Percentiles rank a stretch among this genome's conserved stretches.
Evolutionary conservation across 2,329 filamentous ascomycete species (phyloP).

Genomic region (Aureobasidium zeae): DNA sequence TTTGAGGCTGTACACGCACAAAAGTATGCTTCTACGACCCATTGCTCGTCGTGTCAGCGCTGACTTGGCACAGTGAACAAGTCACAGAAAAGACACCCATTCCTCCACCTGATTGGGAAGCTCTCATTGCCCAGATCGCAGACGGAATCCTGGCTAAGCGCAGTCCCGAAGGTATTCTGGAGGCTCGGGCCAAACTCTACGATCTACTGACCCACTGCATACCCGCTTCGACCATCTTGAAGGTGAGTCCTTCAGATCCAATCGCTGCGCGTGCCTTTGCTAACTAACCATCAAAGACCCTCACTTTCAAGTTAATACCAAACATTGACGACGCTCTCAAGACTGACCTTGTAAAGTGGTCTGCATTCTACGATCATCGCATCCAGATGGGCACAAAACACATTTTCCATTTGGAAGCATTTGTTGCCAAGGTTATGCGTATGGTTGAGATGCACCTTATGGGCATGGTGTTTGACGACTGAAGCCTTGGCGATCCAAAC

Average conservation of each 20-base stretch:
- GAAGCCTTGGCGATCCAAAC: too few relatives aligned
- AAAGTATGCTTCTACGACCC: constrained; percentile 55
- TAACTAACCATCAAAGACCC: constrained; percentile 42
- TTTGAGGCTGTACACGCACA: constrained; percentile 95
- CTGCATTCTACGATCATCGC: constrained; percentile 92
- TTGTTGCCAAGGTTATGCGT: constrained; percentile 98
- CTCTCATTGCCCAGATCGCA: constrained; percentile 79
- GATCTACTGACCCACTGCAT: constrained; percentile 96
- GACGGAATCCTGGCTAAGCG: constrained; percentile 88
- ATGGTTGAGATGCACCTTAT: constrained; percentile 75
- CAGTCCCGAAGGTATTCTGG: constrained; percentile 76
- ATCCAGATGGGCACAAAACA: constrained; percentile 87
- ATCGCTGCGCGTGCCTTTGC: not conserved
- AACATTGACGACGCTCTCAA: constrained; percentile 85
- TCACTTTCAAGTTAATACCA: constrained; percentile 85
- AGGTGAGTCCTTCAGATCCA: constrained; percentile 37
- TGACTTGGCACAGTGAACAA: constrained; percentile 59
- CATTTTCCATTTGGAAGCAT: constrained; percentile 96
- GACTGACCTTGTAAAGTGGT: constrained; percentile 88
- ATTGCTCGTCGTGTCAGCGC: constrained; percentile 18
- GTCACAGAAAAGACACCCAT: constrained; percentile 80
- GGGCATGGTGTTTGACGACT: constrained; percentile 61
- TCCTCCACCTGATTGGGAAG: constrained; percentile 94
- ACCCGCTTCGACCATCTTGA: constrained; percentile 84
- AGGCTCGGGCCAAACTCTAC: constrained; percentile 89